Conservation (phyloP, 1,139 yeast genomes). For the Yamadazyma diospyri region DNA sequence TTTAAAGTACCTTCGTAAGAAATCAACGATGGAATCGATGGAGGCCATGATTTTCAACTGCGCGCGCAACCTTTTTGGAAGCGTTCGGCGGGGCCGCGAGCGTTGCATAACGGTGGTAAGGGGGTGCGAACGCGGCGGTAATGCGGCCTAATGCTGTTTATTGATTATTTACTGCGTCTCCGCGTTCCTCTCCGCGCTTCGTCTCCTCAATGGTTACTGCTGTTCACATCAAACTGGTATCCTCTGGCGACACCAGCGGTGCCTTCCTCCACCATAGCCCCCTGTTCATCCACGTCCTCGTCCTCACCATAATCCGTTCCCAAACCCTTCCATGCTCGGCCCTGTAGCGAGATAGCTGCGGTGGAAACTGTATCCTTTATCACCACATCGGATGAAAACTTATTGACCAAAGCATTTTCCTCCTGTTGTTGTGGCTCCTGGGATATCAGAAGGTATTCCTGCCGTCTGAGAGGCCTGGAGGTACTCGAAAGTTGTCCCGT, state of each 20-base stretch:
- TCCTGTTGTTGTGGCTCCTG: slow-evolving; percentile 24
- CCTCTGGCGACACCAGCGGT: slow-evolving; percentile 87
- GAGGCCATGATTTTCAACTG: not conserved
- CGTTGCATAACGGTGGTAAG: no score
- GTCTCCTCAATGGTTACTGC: not conserved
- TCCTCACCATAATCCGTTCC: slow-evolving; percentile 72
- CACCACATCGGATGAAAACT: slow-evolving; percentile 57
- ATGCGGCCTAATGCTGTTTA: no score
- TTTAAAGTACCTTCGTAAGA: not conserved
- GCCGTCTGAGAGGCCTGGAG: slow-evolving; percentile 69
- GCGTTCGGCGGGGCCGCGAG: no score
- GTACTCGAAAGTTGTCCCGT: slow-evolving; percentile 71
- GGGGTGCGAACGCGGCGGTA: no score
- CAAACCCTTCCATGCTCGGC: slow-evolving; percentile 81
- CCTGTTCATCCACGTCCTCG: slow-evolving; percentile 46
- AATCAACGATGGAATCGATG: slow-evolving; percentile 6
- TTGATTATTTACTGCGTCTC: no score
- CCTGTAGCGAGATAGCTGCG: slow-evolving; percentile 74
- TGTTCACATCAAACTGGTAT: slow-evolving; percentile 41
- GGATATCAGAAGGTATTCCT: slow-evolving; percentile 62
- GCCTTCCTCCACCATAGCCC: slow-evolving; percentile 79
- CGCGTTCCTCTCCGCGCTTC: not conserved
- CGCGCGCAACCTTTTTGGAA: no score
- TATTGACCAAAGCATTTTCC: slow-evolving; percentile 47
- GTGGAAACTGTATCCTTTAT: slow-evolving; percentile 84